Percentiles rank a stretch among this genome's conserved stretches.
Evolutionary conservation across 129 eudicot genomes (phyloP).

Genomic region (Flaveria trinervia): DNA sequence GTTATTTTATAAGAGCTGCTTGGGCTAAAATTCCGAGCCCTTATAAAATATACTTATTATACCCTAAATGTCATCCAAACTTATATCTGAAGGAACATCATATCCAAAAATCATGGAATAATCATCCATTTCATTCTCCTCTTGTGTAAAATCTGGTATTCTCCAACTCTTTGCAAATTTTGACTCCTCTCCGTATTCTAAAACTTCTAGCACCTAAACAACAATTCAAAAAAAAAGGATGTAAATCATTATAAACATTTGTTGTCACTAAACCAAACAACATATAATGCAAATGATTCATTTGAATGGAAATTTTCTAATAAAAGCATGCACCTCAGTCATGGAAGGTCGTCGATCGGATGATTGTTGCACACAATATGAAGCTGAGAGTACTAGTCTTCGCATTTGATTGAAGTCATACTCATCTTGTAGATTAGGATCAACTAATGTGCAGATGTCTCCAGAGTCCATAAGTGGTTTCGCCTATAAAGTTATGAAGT

Average conservation of each 20-base stretch:
- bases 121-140: conserved; percentile 63
- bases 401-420: conserved; percentile 59
- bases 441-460: conserved; percentile 60
- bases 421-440: conserved; percentile 60
- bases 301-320: not conserved
- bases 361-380: conserved; percentile 79
- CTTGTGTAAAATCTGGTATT: conserved; percentile 44
- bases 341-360: conserved; percentile 76
- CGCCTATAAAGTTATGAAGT: conserved; percentile 46
- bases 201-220: conserved; percentile 58
- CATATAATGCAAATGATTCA: not conserved
- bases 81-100: conserved; percentile 63
- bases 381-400: conserved; percentile 69
- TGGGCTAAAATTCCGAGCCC: conserved; percentile 13
- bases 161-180: conserved; percentile 51
- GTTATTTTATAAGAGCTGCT: conserved; percentile 18
- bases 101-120: conserved; percentile 88
- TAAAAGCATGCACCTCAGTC: conserved; percentile 57
- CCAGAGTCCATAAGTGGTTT: conserved; percentile 75
- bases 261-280: not conserved
- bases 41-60: conserved; percentile 15
- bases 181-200: conserved; percentile 59
- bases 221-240: not conserved
- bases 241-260: not conserved
- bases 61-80: conserved; percentile 56